phyloP scores from a whole-genome alignment of 2,329 filamentous ascomycete genomes.

The Eutypa lata region DNA sequence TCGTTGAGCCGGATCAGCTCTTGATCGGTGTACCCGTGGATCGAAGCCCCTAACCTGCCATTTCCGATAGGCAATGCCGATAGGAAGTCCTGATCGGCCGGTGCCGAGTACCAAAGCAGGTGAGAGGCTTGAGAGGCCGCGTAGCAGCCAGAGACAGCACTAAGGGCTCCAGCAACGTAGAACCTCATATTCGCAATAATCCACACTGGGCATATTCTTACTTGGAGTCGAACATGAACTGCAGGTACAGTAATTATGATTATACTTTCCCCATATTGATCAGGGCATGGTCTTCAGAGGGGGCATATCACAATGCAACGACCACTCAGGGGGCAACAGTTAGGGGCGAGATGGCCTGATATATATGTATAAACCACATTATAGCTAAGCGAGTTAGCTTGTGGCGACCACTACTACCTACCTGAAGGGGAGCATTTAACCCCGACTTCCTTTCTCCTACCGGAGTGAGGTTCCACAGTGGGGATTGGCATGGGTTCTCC shows the following conservation, averaged over 20 bases:
- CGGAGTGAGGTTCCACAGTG: background rate
- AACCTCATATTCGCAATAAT: background rate
- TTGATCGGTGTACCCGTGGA: constrained; percentile 34
- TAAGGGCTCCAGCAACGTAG: background rate
- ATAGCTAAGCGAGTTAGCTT: no score
- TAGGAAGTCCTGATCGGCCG: background rate
- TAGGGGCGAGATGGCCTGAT: no score
- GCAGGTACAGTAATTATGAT: background rate
- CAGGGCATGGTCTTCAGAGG: no score
- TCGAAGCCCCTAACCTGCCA: constrained; percentile 33
- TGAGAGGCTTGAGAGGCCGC: background rate
- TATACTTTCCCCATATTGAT: no score
- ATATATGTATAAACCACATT: no score
- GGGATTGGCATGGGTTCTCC: background rate
- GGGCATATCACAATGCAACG: no score
- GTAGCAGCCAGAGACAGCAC: background rate
- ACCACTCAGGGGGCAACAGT: no score
- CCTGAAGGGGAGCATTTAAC: no score
- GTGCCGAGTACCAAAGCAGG: background rate
- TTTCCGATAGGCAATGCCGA: constrained; percentile 36
- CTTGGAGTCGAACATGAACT: background rate
- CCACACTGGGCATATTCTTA: no score
- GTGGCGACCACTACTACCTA: no score
- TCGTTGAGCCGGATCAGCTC: constrained; percentile 39
- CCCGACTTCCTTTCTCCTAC: no score